Evolutionary conservation across 495 filamentous ascomycete species (phyloP).

Genomic region (Hypomontagnella monticulosa): DNA sequence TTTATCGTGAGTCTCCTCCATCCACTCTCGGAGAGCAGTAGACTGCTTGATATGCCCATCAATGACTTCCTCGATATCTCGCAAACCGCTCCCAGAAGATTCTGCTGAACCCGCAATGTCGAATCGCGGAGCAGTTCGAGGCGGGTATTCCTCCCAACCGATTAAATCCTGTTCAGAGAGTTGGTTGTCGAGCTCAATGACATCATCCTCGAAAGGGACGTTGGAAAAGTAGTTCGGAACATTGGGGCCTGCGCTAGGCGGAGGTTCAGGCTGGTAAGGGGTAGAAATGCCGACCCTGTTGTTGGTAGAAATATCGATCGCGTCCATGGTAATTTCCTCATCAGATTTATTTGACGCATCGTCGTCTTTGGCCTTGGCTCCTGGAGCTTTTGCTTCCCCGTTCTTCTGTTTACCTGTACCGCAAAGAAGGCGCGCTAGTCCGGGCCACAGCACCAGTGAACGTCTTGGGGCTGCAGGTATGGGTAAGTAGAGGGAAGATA

Average conservation of each 20-base stretch:
- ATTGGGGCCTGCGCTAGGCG: not conserved
- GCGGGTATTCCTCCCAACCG: constrained; percentile 18
- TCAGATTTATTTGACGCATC: not conserved
- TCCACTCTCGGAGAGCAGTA: constrained; percentile 26
- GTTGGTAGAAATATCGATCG: not conserved
- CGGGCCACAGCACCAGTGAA: constrained; percentile 11
- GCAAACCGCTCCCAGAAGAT: constrained; percentile 2
- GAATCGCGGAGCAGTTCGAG: constrained; percentile 2
- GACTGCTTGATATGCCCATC: constrained; percentile 27
- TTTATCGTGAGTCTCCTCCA: constrained; percentile 17
- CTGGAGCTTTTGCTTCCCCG: not conserved
- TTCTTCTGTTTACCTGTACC: not conserved
- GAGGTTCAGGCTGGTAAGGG: not conserved
- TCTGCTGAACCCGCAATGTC: not conserved
- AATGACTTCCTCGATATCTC: constrained; percentile 15
- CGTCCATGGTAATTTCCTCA: not conserved
- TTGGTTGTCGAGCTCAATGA: too few relatives aligned
- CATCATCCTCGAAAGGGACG: not conserved
- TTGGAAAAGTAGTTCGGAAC: constrained; percentile 3
- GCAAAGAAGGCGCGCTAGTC: constrained; percentile 1
- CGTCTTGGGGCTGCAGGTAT: not conserved
- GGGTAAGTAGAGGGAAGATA: not conserved
- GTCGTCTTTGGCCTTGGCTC: not conserved
- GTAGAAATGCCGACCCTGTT: not conserved
- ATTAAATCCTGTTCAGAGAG: not conserved